Conservation (phyloP, 2,329 filamentous ascomycete species). For the Fusarium abutilonis region DNA sequence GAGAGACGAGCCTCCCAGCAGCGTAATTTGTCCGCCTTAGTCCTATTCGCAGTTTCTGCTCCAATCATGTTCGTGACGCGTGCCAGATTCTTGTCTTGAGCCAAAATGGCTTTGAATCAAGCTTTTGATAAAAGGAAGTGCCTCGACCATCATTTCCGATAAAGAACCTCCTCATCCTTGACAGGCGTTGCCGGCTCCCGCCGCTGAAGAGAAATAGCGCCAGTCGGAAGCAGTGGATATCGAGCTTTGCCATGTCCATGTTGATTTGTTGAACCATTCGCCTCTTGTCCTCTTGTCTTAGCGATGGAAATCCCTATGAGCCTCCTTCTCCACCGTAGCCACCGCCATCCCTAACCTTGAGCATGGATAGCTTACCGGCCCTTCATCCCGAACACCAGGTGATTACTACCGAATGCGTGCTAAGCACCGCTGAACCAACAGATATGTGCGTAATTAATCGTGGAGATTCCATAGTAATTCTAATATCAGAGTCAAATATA, state of each 20-base stretch:
- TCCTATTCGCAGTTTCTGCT: conserved; percentile 2
- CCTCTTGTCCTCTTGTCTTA: neutral
- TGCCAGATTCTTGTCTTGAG: neutral
- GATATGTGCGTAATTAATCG: neutral
- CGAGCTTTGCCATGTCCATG: neutral
- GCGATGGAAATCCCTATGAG: neutral
- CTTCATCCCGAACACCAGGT: conserved; percentile 12
- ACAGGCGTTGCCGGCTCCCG: neutral
- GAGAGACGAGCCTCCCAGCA: conserved; percentile 3
- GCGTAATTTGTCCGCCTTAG: conserved; percentile 9
- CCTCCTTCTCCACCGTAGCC: conserved; percentile 6
- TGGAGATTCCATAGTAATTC: neutral
- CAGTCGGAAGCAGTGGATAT: conserved; percentile 5
- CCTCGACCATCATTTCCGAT: conserved; percentile 9
- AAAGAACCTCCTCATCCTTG: conserved; percentile 3
- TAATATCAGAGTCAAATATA: conserved; percentile 23
- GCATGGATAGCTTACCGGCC: conserved; percentile 23
- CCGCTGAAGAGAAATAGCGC: conserved; percentile 5
- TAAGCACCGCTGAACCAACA: conserved; percentile 12
- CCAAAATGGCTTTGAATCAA: neutral
- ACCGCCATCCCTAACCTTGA: conserved; percentile 5
- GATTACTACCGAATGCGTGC: conserved; percentile 31
- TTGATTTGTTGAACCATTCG: neutral
- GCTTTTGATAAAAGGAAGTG: neutral
- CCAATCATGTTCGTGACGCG: conserved; percentile 12